phyloP scores from a whole-genome alignment of 805 yeast species.

The Sungouiozyma ichnusensis region DNA sequence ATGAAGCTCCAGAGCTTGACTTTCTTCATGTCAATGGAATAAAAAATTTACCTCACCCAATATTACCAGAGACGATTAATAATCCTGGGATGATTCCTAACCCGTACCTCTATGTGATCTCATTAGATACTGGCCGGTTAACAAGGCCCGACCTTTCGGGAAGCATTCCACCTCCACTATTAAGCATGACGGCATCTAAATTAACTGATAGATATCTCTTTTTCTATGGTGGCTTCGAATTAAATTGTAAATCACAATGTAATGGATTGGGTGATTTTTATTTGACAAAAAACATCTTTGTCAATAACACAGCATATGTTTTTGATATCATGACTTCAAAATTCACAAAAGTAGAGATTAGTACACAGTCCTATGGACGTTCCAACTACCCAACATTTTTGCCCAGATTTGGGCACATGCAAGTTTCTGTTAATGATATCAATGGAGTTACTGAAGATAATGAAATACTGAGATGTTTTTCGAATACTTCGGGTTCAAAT shows the following conservation, averaged over 20 bases:
- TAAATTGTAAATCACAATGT: constrained; percentile 25
- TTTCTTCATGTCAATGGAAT: constrained; percentile 31
- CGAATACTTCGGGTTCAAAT: not conserved
- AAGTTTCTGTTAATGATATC: constrained; percentile 14
- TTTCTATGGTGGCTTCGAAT: constrained; percentile 61
- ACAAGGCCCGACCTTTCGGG: constrained; percentile 28
- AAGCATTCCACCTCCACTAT: constrained; percentile 42
- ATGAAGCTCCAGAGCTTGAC: constrained; percentile 27
- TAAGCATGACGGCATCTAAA: constrained; percentile 38
- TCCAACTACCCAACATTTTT: constrained; percentile 26
- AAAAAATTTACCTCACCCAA: constrained; percentile 37
- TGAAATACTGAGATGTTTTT: not conserved
- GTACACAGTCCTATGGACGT: constrained; percentile 26
- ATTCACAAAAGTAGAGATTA: constrained; percentile 38
- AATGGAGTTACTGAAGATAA: not conserved
- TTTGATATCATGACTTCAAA: constrained; percentile 41
- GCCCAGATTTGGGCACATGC: constrained; percentile 34
- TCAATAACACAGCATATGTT: constrained; percentile 49
- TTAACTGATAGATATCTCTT: constrained; percentile 49
- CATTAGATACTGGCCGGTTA: constrained; percentile 33
- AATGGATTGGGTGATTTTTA: constrained; percentile 27
- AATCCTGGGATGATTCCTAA: constrained; percentile 36
- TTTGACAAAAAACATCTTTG: constrained; percentile 33
- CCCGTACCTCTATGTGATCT: constrained; percentile 28
- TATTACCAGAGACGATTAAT: constrained; percentile 32